Conservation (phyloP, 208 protist genomes). For the Blechomonas ayalai region DNA sequence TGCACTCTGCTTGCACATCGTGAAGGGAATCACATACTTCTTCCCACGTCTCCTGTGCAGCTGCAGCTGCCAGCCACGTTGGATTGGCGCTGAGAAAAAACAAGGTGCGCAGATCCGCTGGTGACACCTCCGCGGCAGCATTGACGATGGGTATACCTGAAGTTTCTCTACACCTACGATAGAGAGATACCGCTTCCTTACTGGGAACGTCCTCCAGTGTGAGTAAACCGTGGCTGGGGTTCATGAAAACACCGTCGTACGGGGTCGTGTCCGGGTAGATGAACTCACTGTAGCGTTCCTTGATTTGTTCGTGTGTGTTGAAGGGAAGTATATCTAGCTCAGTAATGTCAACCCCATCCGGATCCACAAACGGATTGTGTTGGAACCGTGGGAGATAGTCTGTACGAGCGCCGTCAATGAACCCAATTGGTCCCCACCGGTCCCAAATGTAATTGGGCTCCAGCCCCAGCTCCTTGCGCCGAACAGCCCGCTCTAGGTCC, state of each 20-base stretch:
- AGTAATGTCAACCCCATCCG: constrained; percentile 86
- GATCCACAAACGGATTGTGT: constrained; percentile 85
- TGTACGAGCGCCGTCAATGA: constrained; percentile 70
- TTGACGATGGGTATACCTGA: constrained; percentile 29
- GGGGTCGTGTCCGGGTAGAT: constrained; percentile 62
- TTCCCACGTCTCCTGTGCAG: constrained; percentile 34
- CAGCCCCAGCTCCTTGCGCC: constrained; percentile 76
- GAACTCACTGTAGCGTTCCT: constrained; percentile 78
- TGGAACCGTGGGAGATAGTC: constrained; percentile 85
- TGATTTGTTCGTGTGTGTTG: constrained; percentile 86
- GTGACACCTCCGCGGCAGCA: constrained; percentile 29
- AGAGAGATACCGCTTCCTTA: constrained; percentile 37
- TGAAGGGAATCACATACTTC: constrained; percentile 49
- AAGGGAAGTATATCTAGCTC: constrained; percentile 82
- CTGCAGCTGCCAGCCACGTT: constrained; percentile 20
- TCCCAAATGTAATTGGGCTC: constrained; percentile 88
- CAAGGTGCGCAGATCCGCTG: constrained; percentile 58
- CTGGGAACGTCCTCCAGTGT: constrained; percentile 64
- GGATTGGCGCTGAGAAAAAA: constrained; percentile 68
- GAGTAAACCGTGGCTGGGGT: constrained; percentile 60
- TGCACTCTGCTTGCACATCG: constrained; percentile 27
- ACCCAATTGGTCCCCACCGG: constrained; percentile 85
- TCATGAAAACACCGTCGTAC: constrained; percentile 59
- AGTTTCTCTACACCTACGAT: constrained; percentile 36
- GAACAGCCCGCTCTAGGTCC: constrained; percentile 81